A percentile compares a stretch with the other conserved stretches of the same genome.
Conservation (phyloP, 305 asterid genomes). For the Fraxinus xanthoxyloides region DNA sequence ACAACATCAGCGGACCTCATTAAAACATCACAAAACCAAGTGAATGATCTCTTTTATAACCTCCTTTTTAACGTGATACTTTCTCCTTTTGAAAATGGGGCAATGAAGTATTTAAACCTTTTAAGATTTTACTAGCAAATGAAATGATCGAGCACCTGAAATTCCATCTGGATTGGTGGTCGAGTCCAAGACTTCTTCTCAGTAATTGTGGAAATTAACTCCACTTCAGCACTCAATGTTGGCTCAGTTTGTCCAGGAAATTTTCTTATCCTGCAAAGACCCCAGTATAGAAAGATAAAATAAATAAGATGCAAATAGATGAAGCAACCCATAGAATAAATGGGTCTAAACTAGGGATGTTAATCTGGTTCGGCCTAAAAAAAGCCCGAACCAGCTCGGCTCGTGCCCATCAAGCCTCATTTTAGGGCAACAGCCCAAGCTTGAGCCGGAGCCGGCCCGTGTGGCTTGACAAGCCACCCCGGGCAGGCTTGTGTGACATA, state of each 20-base stretch:
- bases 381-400: no score
- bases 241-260: constrained; percentile 99
- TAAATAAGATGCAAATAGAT: neutral
- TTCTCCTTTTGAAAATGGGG: neutral
- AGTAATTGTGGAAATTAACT: constrained; percentile 84
- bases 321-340: neutral
- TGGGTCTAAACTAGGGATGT: neutral
- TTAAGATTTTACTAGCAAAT: constrained; percentile 4
- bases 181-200: constrained; percentile 99
- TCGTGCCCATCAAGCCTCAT: no score
- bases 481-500: no score
- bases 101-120: constrained; percentile 9
- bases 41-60: neutral
- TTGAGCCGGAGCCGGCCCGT: no score
- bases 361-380: no score
- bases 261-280: constrained; percentile 78
- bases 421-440: no score
- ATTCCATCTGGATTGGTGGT: constrained; percentile 99
- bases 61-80: neutral
- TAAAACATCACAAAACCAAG: neutral
- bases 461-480: no score
- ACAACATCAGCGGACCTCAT: neutral
- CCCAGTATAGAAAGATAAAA: constrained; percentile 5
- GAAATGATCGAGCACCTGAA: constrained; percentile 60
- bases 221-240: constrained; percentile 97